A percentile compares a stretch with the other conserved stretches of the same genome.
Evolutionary conservation across 306 rosid genomes (phyloP).

Genomic region (barrel medic (Medicago truncatula)): MtrunA17r5.0-ANR NC_053044.1:6652001-6652500

Average conservation of each 20-base stretch:
- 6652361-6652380: constrained; percentile 42
- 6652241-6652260: constrained; percentile 38
- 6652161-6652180: constrained; percentile 31
- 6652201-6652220: constrained; percentile 41
- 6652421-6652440: constrained; percentile 51
- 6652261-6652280: constrained; percentile 46
- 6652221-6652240: constrained; percentile 47
- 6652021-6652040: neutral
- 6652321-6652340: constrained; percentile 42
- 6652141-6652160: constrained; percentile 11
- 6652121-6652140: constrained; percentile 48
- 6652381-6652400: constrained; percentile 43
- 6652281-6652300: constrained; percentile 43
- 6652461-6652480: constrained; percentile 45
- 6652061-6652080: constrained; percentile 23
- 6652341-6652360: constrained; percentile 20
- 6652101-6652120: constrained; percentile 5
- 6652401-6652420: constrained; percentile 37
- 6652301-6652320: constrained; percentile 39
- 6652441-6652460: constrained; percentile 41
- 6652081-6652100: constrained; percentile 1
- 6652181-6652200: constrained; percentile 11
- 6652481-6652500: constrained; percentile 39
- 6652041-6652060: neutral
- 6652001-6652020: constrained; percentile 12